Evolutionary conservation across 2,329 filamentous ascomycete genomes (phyloP), one percentile per base, ranked within the genome.

Genomic region (Exophiala viscosa): DNA sequence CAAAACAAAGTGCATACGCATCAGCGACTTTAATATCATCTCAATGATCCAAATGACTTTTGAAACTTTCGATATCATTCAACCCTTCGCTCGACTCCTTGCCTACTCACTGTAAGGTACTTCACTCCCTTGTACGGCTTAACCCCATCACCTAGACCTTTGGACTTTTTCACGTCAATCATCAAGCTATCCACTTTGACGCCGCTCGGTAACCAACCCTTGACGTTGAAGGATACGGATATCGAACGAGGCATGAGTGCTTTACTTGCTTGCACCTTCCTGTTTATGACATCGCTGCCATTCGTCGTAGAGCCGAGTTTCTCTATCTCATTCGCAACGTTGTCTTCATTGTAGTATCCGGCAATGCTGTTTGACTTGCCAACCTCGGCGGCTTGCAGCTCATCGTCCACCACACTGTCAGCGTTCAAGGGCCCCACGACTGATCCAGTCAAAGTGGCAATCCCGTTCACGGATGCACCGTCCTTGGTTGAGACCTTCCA

Each of bases 41-140:
- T 28, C 23, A 28, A 28, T 5, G n/a, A n/a, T n/a, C n/a, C 23
- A 5, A 28, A 28, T 28, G 23, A 2, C 23, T 4, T 4, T 28
- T 5, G 23, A 28, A 28, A 28, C 23, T 7, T 7, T 28, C 23
- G n/a, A 13, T 28, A 9, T 48, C 44, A 59, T 40, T 43, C 36
- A 20, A 58, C 46, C 50, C 73, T 66, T 38, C 68, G 65, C 58
- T 78, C 75, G n/a, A 78, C 67, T 0, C 83, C 83, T 59, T 74
- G 74, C 52, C 73, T 71, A 66, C 80, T 83, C 10, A 84, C 80
- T 61, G 91, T 96, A 63, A 99, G 69, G 70, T 99, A 99, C 73
- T 99, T 99, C 60, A 99, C 93, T 1, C 93, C 93, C 73, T 97
- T 99, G 72, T 96, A 97, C 18, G 93, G 93, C 72, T 90, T 95